Evolutionary conservation across 345 rosid genomes (phyloP), one percentile per base, ranked within the genome.

Genomic region (Linum usitatissimum): DNA sequence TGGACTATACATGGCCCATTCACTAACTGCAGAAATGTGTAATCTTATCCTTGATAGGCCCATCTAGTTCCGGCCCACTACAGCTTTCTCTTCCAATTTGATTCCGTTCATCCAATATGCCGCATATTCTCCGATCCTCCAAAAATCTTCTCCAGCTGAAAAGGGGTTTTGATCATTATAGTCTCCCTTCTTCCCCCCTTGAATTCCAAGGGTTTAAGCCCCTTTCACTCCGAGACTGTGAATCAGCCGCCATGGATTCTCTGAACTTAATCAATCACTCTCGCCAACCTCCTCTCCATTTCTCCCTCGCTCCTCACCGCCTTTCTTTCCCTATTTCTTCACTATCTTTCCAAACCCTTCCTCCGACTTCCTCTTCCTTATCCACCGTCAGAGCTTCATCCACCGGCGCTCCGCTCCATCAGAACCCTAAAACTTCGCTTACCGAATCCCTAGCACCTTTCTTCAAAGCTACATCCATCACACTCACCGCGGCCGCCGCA

Each of bases 401-500:
- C 18, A 65, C 66, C 63, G 10, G 10, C 68, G 9, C 30, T 7
- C 45, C 30, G 8, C 55, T 17, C 55, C 39, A 17, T 40, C 77
- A 1, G 64, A 71, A 0, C 60, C 77, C 68, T 56, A 61, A 59
- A 15, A 66, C 73, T 10, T 70, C 61, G 2, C 62, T 59, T 30
- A 56, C 57, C 31, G 61, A 76, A 67, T 61, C 81, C 61, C 71
- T 80, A 13, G 64, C 63, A 38, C 73, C 79, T 18, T 1, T 68
- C 61, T 68, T 91, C 39, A 86, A 73, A 74, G 63, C 88, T 62
- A 66, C 87, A 45, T 78, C 77, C 83, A 62, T 88, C 73, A 64
- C 86, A 64, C 19, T 86, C 48, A 65, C 79, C 19, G 80, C 87
- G 4, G 83, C 93, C 1, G 89, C 90, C 39, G 86, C 86, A 0